Base-by-base conservation (phyloP, 2,329 filamentous ascomycete genomes). In the Aspergillaceae sp. region DNA sequence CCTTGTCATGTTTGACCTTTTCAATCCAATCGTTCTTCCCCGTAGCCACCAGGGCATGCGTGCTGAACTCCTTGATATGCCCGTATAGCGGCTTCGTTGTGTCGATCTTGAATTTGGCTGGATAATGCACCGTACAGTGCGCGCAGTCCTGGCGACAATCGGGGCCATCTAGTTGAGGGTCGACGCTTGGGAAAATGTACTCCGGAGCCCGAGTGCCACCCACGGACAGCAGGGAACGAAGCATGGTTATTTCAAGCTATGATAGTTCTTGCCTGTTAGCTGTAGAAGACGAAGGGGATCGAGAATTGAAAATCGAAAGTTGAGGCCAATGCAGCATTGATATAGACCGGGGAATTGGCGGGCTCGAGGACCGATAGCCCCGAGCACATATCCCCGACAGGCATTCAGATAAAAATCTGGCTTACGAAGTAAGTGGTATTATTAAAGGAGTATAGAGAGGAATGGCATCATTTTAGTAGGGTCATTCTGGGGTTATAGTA, bases 11-110 rank as follows among this genome's bases (percentile, higher is more conserved):
- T 29, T 59, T 61, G 5, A 65, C 61, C 11, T 62, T 62, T 34
- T 63, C 55, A n/a, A 56, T 58, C 65, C 65, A 68, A 44, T 68
- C 65, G 2, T 62, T 59, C 37, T 59, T 57, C 0, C 65, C 65
- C 2, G 65, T 68, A n/a, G 65, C 65, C 8, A 68, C 61, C 7
- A 68, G 52, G 33, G 67, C 57, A 43, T 68, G 65, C 0, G 59
- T 55, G 29, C 62, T 53, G 32, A 66, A 63, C 8, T 57, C 55
- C 38, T 68, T 68, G 44, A 67, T 57, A 4, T 64, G 56, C 8
- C 64, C 65, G 45, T 68, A 68, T 2, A 68, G 52, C 5, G 61
- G 59, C 5, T 41, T 49, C 2, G 49, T 52, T 2, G 41, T 56
- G 9, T 68, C 65, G 4, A 67, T 43, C 36, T 66, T 66, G 9